Base-by-base conservation (phyloP, 768 basidiomycete genomes). In the Harrya chromipes region DNA sequence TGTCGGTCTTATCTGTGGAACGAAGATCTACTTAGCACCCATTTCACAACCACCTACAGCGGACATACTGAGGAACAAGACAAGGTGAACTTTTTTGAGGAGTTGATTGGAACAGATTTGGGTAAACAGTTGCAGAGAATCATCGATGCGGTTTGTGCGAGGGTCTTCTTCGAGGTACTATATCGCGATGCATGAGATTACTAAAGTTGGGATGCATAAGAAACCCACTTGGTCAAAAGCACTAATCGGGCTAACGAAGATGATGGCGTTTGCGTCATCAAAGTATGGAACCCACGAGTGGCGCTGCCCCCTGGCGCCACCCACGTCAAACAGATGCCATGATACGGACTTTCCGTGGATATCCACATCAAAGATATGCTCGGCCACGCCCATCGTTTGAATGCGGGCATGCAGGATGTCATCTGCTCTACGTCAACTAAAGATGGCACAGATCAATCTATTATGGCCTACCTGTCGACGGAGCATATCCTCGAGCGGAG, bases 361-460 rank as follows among this genome's bases (percentile, higher is more conserved):
- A 40, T 84, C 81, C 20, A 92, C 84, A 47, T 89, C 87, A 57
- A 92, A 92, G 26, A 83, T 73, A 57, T 92, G 89, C 65, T 92
- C 90, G 0, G 87, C 79, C 4, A 93, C 85, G 1, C 90, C 90
- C 84, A 93, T 90, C 7, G 90, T 93, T 62, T 91, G 91, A 46
- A 93, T 86, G 31, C 90, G 85, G n/a, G 88, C 89, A 61, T 90
- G 88, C 16, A 93, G 74, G 48, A 93, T 90, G 61, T 93, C 90
- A 65, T 92, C 90, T 89, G 52, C 20, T 8, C 31, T 46, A 38
- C 42, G 19, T 55, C 54, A 60, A 39, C 41, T 70, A 47, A 66
- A 56, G 62, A 65, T 66, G 70, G 12, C 12, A 39, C 19, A 24
- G 33, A 36, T 17, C 1, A 69, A 65, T 62, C 59, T 33, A 35